These are phyloP conservation scores for Tolypocladium amazonense DNA, from an alignment of 2,329 filamentous ascomycete genomes.

Conservation along the genomic window DNA sequence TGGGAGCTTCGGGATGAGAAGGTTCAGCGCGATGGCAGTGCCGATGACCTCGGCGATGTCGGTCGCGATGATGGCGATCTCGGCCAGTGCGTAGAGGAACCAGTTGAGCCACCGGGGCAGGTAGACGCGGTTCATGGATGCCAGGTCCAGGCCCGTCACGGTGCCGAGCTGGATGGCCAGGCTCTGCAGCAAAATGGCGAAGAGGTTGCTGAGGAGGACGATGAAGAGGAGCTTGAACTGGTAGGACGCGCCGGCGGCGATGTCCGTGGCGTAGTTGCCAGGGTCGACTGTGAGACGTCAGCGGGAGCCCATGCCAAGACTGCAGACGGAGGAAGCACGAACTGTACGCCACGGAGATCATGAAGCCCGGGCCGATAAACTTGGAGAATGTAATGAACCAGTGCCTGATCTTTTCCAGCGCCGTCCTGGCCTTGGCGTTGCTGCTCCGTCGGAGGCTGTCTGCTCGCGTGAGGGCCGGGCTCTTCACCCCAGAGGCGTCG, in stretches of 20 bases:
- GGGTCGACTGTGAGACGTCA: slow-evolving; percentile 33
- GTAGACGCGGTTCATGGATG: slow-evolving; percentile 54
- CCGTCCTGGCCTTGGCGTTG: neutral
- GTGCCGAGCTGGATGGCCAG: slow-evolving; percentile 60
- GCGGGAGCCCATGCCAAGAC: neutral
- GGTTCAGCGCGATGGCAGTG: slow-evolving; percentile 58
- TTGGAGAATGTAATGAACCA: slow-evolving; percentile 19
- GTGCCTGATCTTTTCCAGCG: slow-evolving; percentile 8
- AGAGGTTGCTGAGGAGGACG: slow-evolving; percentile 57
- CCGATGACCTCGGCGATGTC: slow-evolving; percentile 65
- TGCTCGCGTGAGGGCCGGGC: neutral
- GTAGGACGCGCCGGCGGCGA: slow-evolving; percentile 56
- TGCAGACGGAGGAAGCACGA: slow-evolving; percentile 10
- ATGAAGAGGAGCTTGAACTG: slow-evolving; percentile 57
- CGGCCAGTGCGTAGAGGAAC: slow-evolving; percentile 50
- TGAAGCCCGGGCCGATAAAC: slow-evolving; percentile 57
- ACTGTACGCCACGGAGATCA: slow-evolving; percentile 51
- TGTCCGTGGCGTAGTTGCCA: slow-evolving; percentile 62
- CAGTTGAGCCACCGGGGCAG: slow-evolving; percentile 56
- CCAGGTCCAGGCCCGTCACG: slow-evolving; percentile 57
- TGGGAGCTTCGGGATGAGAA: slow-evolving; percentile 52
- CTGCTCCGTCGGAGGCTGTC: neutral
- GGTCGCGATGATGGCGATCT: slow-evolving; percentile 59
- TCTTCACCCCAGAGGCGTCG: neutral
- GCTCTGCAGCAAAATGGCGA: slow-evolving; percentile 60